Base-by-base conservation (phyloP, 208 protist genomes). In the Crithidia acanthocephali region DNA sequence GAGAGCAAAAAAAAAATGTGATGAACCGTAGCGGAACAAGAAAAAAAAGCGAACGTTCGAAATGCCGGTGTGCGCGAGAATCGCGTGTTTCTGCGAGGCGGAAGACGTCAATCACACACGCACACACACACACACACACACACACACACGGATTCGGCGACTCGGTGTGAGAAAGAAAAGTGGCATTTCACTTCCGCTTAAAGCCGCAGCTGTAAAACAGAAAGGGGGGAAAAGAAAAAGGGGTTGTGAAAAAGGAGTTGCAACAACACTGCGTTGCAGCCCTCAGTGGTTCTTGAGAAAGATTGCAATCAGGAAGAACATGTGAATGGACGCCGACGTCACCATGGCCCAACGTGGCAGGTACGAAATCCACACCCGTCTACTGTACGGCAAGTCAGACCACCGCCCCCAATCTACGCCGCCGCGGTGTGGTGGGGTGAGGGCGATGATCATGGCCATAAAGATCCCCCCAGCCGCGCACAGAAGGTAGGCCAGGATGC, bases 281-380 rank as follows among this genome's bases (percentile, higher is more conserved):
- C 9, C 18, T 66, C 62, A 84, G 37, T 84, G 79, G 44, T 85
- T 85, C 47, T 73, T 85, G 2, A 80, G 42, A n/a, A 86, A 45
- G 7, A 75, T 25, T n/a, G 69, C 62, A 20, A 62, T 20, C 1
- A 71, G 1, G 20, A 73, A 35, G 30, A 74, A 22, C 7, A 79
- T 47, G 53, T 82, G 68, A 35, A 74, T 68, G 8, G 50, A 71
- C 5, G 76, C 68, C 5, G 74, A 69, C 1, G 65, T 62, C 2
- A 83, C 44, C 76, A 83, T 86, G 25, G 47, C 52, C 81, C 81
- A 86, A 15, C 80, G 80, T 1, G 80, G 80, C 6, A 85, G 61
- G 35, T 67, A 71, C 6, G 75, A 61, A 44, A 85, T 74, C 75
- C 80, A 85, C 23, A 79, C 72, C 0, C 66, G 75, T 7, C 62